Conservation (phyloP, 257 asterid species). For the Solanum ossicruentum region DNA sequence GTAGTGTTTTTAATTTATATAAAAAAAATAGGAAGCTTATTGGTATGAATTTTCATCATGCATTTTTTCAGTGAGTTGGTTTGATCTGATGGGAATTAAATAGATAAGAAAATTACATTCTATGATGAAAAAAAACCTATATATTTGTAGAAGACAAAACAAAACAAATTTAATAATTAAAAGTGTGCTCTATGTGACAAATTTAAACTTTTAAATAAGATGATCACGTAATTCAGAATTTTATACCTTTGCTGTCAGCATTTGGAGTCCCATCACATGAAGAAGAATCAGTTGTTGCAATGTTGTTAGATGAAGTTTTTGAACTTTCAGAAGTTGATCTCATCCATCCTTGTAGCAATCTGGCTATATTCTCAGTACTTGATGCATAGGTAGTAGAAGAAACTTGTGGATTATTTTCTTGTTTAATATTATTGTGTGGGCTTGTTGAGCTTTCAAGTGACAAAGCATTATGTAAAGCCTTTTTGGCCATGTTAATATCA, state of each 20-base stretch:
- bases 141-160: background rate
- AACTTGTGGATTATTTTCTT: background rate
- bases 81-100: too few relatives aligned
- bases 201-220: background rate
- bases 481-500: constrained; percentile 73
- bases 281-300: background rate
- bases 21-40: background rate
- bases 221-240: background rate
- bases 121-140: too few relatives aligned
- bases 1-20: too few relatives aligned
- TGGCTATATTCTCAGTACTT: constrained; percentile 69
- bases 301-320: constrained; percentile 15
- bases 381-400: constrained; percentile 49
- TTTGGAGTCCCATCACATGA: background rate
- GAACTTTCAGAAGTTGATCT: constrained; percentile 16
- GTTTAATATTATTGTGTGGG: background rate
- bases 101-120: too few relatives aligned
- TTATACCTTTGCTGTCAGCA: background rate
- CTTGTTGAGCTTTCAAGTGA: constrained; percentile 19
- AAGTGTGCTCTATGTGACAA: background rate
- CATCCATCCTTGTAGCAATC: constrained; percentile 60
- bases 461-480: constrained; percentile 78
- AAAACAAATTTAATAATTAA: background rate
- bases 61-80: too few relatives aligned
- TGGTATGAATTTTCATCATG: too few relatives aligned